Evolutionary conservation across 2,329 filamentous ascomycete genomes (phyloP), one percentile per base, ranked within the genome.

Genomic region (Thielaviopsis cerberus): DNA sequence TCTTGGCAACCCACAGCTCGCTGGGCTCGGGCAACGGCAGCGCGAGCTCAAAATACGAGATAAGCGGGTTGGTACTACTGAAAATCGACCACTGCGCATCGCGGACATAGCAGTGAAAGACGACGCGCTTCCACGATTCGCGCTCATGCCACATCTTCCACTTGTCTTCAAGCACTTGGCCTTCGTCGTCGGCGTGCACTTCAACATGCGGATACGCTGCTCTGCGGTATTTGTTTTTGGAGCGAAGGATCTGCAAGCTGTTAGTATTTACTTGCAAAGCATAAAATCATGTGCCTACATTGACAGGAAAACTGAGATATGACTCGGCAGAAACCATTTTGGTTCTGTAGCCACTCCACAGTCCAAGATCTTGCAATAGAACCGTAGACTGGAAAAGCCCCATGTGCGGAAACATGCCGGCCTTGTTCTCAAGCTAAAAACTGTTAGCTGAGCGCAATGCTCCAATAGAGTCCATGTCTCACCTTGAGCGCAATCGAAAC

Each of bases 51-150:
- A 81, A 75, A 64, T 86, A 88, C 0, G 83, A 84, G 62, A 87
- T 79, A 22, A 80, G 70, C 0, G 82, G 81, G 60, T 78, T 82
- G 23, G 77, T 80, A 57, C 85, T 72, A 3, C 84, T 73, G 1
- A 80, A 79, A 71, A 88, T 83, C 1, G 84, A 85, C 3, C 78
- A 74, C 61, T 86, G 81, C 0, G 81, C 74, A 64, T 88, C 84
- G 59, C 82, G 76, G 4, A 83, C 68, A 62, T 84, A 84, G 15
- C 79, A 70, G 64, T 83, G 80, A 60, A 84, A 81, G 2, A 79
- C 78, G 1, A 88, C 76, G 37, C 77, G 76, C 65, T 86, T 85
- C 70, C 79, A 85, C 2, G 79, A 81, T 64, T 87, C 83, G 60
- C 78, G 72, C 53, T 79, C 73, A 15, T 78, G 74, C 83, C 83